A percentile compares a stretch with the other conserved stretches of the same genome.
Conservation (phyloP, 176 grass and related monocot species). For the Guadua angustifolia region DNA sequence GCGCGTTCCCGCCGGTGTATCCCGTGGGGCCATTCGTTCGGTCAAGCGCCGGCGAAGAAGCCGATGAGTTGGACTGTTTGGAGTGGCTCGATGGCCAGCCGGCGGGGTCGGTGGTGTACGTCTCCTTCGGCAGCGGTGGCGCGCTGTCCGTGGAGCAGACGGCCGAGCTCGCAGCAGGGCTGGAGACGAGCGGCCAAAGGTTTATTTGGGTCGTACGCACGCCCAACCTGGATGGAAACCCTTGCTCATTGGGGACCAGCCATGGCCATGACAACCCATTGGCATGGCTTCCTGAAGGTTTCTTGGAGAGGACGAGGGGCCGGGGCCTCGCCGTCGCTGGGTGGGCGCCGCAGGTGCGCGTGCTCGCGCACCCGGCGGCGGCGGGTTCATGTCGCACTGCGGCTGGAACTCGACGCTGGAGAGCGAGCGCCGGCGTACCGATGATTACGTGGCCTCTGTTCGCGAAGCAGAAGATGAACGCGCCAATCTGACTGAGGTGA, state of each 20-base stretch:
- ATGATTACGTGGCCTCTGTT: constrained; percentile 67
- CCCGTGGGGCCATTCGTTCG: constrained; percentile 56
- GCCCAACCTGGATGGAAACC: constrained; percentile 46
- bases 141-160: constrained; percentile 54
- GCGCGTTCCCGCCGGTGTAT: constrained; percentile 45
- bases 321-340: constrained; percentile 53
- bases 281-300: constrained; percentile 49
- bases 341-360: constrained; percentile 76
- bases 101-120: constrained; percentile 55
- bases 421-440: constrained; percentile 54
- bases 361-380: constrained; percentile 55
- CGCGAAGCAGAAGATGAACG: constrained; percentile 49
- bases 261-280: constrained; percentile 36
- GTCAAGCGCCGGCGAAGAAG: neutral
- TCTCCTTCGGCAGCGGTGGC: constrained; percentile 67
- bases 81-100: constrained; percentile 72
- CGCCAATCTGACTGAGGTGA: too few species aligned
- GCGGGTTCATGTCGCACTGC: constrained; percentile 76
- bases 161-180: constrained; percentile 60
- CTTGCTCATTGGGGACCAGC: constrained; percentile 45
- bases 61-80: constrained; percentile 36
- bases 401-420: constrained; percentile 86
- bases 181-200: constrained; percentile 63
- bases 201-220: constrained; percentile 76
- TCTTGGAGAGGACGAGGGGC: constrained; percentile 36